Evolutionary conservation across 1,139 yeast species (phyloP), one percentile per base, ranked within the genome.

Genomic region (Saccharomyces hybrid): DNA sequence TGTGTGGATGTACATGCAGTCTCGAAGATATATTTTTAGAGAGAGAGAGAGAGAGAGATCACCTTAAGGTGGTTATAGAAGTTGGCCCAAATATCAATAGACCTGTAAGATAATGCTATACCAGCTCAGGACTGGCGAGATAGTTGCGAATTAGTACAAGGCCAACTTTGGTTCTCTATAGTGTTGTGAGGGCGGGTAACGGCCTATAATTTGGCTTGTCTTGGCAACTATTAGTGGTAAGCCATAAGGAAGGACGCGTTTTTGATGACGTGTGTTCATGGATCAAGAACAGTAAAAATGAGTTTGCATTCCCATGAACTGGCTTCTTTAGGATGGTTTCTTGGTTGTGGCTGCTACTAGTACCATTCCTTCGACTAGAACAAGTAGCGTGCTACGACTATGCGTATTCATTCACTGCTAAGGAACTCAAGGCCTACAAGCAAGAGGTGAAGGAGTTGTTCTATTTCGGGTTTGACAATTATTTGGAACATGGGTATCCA

Each of bases 391-490:
- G 44, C 44, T 19, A 16, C 16, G 21, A 38, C 44, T 7, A 38
- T 38, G 21, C 44, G 5, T 38, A 38, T 12, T 63, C 72, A 4
- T 84, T 81, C 66, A 80, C 84, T 0, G 76, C 76, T 11, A 60
- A 64, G 2, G 89, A 85, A 62, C 63, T 85, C 8, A 58, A 66
- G 2, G 59, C 68, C 12, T 73, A 84, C 34, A 74, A 74, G 59
- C 66, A 75, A 21, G 83, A 83, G 59, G 82, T 95, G 0, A 72
- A 70, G 57, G 64, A 69, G 2, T 73, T 90, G 52, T 88, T 90
- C 63, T 71, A 80, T 55, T 95, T 88, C 71, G 95, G 88, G 0
- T 88, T 95, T 86, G 65, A 75, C 52, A 78, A 83, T n/a, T 91
- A 91, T 67, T 75, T 87, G 74, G 69, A 72, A 1, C 65, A 77